Evolutionary conservation across 78 protist genomes (phyloP), one percentile per base, ranked within the genome.

Genomic region (Cavenderia fasciculata): DNA sequence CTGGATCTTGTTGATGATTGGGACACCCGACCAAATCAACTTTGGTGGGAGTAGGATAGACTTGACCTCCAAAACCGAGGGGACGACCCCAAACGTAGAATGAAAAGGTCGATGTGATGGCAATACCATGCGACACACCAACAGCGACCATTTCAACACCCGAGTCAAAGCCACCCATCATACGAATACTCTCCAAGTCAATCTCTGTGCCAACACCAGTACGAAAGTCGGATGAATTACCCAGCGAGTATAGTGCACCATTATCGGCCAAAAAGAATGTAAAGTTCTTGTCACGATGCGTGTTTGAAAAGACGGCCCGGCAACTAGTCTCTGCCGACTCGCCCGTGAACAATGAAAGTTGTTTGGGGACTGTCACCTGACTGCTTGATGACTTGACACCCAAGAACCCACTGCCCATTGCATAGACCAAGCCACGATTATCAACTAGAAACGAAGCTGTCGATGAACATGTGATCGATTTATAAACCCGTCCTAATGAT

Each of bases 81-180:
- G 78, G 78, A n/a, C 78, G 10, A 16, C 78, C 78, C 78, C 78
- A 71, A 11, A 71, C 8, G 41, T 51, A 71, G 6, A 71, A 31
- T 7, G 38, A 7, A 29, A 23, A 19, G 2, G 25, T 18, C 23
- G 6, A 36, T 21, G 78, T 71, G 59, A 51, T 19, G 0, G 41
- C 78, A 51, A 71, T 62, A 14, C 31, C 59, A 34, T 71, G 78
- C 4, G 52, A 52, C 1, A 51, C 44, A 29, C 78, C 61, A 25
- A 52, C 59, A 6, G 43, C 18, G 6, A 71, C 44, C 40, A 34
- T 41, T 2, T 46, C 51, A 1, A 71, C 78, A 2, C 63, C 63
- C 31, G 78, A 71, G 21, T 71, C 78, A 31, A 71, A 71, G 14
- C 78, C 78, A 71, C 23, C 59, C 5, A 71, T 62, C 6, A 46